phyloP scores from a whole-genome alignment of 176 grass and related monocot genomes.

The Luzula sylvatica region DNA sequence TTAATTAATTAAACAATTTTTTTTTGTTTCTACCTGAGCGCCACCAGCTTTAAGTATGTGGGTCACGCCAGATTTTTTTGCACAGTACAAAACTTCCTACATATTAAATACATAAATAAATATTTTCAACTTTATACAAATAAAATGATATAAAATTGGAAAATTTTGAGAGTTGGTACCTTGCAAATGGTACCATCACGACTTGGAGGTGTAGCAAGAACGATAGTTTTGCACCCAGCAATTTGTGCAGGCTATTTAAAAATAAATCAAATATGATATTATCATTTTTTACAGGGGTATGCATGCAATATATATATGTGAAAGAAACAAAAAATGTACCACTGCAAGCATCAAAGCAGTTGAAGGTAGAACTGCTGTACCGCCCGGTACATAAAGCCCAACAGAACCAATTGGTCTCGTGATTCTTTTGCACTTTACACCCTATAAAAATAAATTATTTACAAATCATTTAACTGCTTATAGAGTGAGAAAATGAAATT shows the following conservation, averaged over 20 bases:
- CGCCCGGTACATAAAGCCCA: constrained; percentile 93
- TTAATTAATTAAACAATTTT: neutral
- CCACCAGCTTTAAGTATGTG: constrained; percentile 88
- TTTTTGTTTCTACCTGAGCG: constrained; percentile 62
- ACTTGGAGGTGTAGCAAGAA: constrained; percentile 85
- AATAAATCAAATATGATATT: neutral
- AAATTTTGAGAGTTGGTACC: constrained; percentile 32
- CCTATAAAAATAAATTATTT: constrained; percentile 47
- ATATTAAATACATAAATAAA: neutral
- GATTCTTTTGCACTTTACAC: constrained; percentile 94
- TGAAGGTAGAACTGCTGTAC: constrained; percentile 88
- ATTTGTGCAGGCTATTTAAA: constrained; percentile 79
- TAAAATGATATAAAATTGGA: neutral
- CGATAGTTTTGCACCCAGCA: constrained; percentile 79
- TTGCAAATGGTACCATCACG: constrained; percentile 89
- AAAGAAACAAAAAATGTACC: constrained; percentile 28
- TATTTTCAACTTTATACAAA: neutral
- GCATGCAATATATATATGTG: too few relatives aligned
- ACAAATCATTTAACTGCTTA: neutral
- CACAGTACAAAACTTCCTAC: constrained; percentile 96
- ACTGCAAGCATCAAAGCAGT: constrained; percentile 94
- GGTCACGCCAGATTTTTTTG: constrained; percentile 92
- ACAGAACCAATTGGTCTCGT: constrained; percentile 73
- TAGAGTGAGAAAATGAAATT: neutral
- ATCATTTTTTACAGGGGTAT: too few relatives aligned